phyloP scores from a whole-genome alignment of 352 stramenopile genomes.

The Globisporangium perplexum region DNA sequence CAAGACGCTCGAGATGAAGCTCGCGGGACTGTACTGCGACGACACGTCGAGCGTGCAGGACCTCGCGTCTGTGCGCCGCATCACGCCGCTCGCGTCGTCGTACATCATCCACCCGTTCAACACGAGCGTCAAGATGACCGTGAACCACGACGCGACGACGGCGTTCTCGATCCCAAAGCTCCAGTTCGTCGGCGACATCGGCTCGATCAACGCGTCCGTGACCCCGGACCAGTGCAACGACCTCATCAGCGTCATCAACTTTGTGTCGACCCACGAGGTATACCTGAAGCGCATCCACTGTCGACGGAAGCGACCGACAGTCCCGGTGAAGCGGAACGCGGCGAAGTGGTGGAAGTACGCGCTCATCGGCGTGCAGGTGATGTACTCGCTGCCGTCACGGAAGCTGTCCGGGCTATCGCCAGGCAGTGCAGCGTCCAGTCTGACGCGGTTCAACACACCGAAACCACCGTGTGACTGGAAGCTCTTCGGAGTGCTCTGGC shows the following conservation, averaged over 20 bases:
- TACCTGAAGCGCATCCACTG: slow-evolving; percentile 83
- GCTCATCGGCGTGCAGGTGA: slow-evolving; percentile 53
- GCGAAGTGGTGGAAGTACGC: slow-evolving; percentile 78
- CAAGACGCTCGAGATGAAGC: slow-evolving; percentile 53
- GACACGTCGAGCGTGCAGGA: slow-evolving; percentile 25
- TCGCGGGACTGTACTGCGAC: slow-evolving; percentile 65
- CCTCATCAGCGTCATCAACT: slow-evolving; percentile 70
- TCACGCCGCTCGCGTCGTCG: slow-evolving; percentile 17
- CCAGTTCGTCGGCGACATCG: slow-evolving; percentile 64
- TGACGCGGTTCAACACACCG: slow-evolving; percentile 8
- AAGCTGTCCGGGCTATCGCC: slow-evolving; percentile 3
- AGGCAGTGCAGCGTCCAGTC: slow-evolving; percentile 1
- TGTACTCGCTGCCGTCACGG: slow-evolving; percentile 32
- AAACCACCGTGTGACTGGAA: slow-evolving; percentile 46
- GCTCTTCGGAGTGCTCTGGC: slow-evolving; percentile 49
- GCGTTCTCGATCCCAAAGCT: slow-evolving; percentile 60
- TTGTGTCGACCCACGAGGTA: slow-evolving; percentile 71
- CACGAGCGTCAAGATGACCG: slow-evolving; percentile 64
- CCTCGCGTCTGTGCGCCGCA: slow-evolving; percentile 16
- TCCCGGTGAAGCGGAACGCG: slow-evolving; percentile 39
- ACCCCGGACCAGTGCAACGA: slow-evolving; percentile 74
- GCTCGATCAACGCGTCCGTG: slow-evolving; percentile 57
- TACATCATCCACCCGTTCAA: slow-evolving; percentile 79
- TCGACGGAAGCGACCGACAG: slow-evolving; percentile 48
- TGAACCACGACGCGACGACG: slow-evolving; percentile 72